Evolutionary conservation across 2,329 filamentous ascomycete genomes (phyloP), one percentile per base, ranked within the genome.

Genomic region (Venturia pyrina): DNA sequence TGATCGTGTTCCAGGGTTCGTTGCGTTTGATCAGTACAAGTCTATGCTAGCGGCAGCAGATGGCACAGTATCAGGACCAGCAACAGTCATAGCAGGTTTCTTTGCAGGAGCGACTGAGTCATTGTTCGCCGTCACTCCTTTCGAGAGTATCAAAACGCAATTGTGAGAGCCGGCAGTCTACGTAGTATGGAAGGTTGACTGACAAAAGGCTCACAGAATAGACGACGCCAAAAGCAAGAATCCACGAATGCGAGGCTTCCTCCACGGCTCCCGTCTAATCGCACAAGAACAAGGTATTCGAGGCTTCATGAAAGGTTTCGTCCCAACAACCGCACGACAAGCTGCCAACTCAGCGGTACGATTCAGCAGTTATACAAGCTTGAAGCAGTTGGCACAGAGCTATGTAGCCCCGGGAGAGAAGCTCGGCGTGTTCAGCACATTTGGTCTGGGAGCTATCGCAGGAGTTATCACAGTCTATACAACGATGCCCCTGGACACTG

Each of bases 71-170:
- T 92, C 90, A 4, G 93, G 95, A 0, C 93, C 93, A 17, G 85
- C 89, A 69, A 98, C 93, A 1, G 95, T 98, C 1, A 85, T 97
- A 67, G 93, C 93, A 50, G 95, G 95, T 3, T 96, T 99, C 73
- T 91, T 93, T 67, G 95, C 95, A 10, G 95, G 95, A 66, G 90
- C 96, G 63, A 98, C 93, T 2, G 95, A 99, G 80, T 96, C 90
- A 3, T 79, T 97, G 63, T 80, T 99, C 3, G 95, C 95, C 13
- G 95, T 99, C 43, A 99, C 95, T 43, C 95, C 95, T 0, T 97
- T 96, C 67, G 95, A 99, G 79, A 96, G 91, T 73, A 97, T 99
- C 78, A 99, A 99, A 82, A 99, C 95, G 63, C 96, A 96, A 71
- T 81, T 99, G 84, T 76, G 62, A 24, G 64, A 6, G 15, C 15